Evolutionary conservation across 2,329 filamentous ascomycete species (phyloP), one percentile per base, ranked within the genome.

Genomic region (Trichoderma guizhouense): DNA sequence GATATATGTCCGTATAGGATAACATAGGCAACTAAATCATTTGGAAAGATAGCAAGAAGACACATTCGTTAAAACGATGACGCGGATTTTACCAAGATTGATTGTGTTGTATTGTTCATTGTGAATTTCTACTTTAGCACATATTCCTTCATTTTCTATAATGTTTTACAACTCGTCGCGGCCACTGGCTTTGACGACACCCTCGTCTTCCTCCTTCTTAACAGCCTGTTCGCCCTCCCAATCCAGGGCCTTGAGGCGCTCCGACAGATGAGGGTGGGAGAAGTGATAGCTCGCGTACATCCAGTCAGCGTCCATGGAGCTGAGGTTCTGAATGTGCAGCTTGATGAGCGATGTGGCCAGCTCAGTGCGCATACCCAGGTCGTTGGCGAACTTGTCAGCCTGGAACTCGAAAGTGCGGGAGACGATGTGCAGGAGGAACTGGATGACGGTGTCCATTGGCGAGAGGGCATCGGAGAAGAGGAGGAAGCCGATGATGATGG

Each of bases 221-320:
- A 87, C 82, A 74, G 84, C 86, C 72, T 84, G 81, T 18, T 82
- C 84, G 65, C 93, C 90, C 79, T 91, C 90, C 95, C 95, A 99
- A 75, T 93, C 91, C 73, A 99, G 88, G 1, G 95, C 96, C 82
- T 93, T 93, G 78, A 99, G 87, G 78, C 96, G 90, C 87, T 99
- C 97, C 1, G 95, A 93, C 76, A 99, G 86, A 76, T 98, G 98
- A 1, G 96, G 96, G 83, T 99, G 96, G 28, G 95, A 98, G 87
- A 97, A 98, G 85, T 99, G 95, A 86, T 98, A 99, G 83, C 92
- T 97, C 69, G 96, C 96, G 83, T 97, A 99, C 88, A 98, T 90
- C 92, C 93, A 97, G 83, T 99, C 97, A 32, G 96, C 96, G 78
- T 99, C 96, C 95, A 99, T 98, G 73, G 93, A 97, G 83, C 94